phyloP scores from a whole-genome alignment of 495 filamentous ascomycete genomes.

The Achaetomiella virescens region DNA sequence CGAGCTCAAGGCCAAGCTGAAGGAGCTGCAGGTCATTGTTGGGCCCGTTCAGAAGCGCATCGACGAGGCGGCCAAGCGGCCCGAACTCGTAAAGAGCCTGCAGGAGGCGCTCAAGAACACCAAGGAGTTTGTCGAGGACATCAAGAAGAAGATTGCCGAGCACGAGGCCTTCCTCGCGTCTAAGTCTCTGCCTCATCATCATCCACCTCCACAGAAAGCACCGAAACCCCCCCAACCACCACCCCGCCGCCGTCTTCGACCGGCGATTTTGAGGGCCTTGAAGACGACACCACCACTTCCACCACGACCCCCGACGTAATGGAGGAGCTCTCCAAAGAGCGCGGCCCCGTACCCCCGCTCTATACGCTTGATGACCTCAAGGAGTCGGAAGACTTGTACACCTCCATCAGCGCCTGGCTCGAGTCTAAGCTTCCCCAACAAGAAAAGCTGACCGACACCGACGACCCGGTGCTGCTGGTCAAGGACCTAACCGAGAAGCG shows the following conservation, averaged over 20 bases:
- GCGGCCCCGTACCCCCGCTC: constrained; percentile 44
- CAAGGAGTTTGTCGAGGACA: constrained; percentile 41
- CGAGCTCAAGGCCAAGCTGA: constrained; percentile 64
- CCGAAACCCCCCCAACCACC: constrained; percentile 31
- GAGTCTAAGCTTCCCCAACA: constrained; percentile 59
- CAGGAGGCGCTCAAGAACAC: constrained; percentile 56
- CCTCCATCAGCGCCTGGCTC: constrained; percentile 55
- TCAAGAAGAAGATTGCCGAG: constrained; percentile 45
- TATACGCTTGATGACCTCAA: constrained; percentile 60
- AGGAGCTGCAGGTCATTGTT: constrained; percentile 64
- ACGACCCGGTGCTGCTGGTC: constrained; percentile 63
- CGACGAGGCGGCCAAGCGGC: constrained; percentile 59
- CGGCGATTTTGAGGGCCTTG: constrained; percentile 57
- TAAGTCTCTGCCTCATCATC: constrained; percentile 34
- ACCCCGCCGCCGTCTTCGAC: constrained; percentile 31
- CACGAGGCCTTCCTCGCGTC: constrained; percentile 44
- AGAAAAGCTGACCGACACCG: constrained; percentile 57
- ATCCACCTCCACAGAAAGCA: constrained; percentile 29
- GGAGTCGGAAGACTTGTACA: constrained; percentile 43
- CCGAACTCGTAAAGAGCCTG: constrained; percentile 57
- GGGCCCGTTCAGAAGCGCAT: constrained; percentile 61
- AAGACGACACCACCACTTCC: constrained; percentile 43
- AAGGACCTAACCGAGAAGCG: constrained; percentile 58
- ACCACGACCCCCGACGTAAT: constrained; percentile 33
- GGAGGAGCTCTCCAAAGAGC: constrained; percentile 34